Percentiles rank a stretch among this genome's conserved stretches.
These are phyloP conservation scores for Ephemerocybe angulata DNA, from an alignment of 768 basidiomycete genomes.

Conservation along the genomic window DNA sequence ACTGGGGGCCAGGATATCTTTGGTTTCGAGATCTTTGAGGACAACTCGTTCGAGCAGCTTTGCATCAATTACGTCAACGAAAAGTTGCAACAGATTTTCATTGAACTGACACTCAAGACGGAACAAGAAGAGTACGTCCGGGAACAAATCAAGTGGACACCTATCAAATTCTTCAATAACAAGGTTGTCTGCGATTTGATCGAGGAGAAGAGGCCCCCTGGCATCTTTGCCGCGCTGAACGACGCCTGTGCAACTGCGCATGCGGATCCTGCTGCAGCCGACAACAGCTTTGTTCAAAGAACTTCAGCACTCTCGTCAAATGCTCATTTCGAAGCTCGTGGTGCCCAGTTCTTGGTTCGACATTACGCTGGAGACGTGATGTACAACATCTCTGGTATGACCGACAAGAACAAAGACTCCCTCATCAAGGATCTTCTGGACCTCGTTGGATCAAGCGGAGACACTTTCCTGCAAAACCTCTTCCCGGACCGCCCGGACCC, in stretches of 20 bases:
- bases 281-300: constrained; percentile 94
- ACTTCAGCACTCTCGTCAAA: constrained; percentile 77
- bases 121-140: constrained; percentile 99
- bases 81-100: constrained; percentile 99
- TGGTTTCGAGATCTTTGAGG: constrained; percentile 98
- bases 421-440: constrained; percentile 94
- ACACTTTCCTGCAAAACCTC: constrained; percentile 80
- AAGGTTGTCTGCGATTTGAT: constrained; percentile 98
- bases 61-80: constrained; percentile 99
- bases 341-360: constrained; percentile 88
- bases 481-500: constrained; percentile 96
- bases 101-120: constrained; percentile 96
- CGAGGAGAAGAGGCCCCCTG: constrained; percentile 93
- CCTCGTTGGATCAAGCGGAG: constrained; percentile 73
- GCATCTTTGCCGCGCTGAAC: constrained; percentile 95
- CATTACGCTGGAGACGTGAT: constrained; percentile 99
- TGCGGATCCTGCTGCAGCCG: constrained; percentile 93
- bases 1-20: constrained; percentile 75
- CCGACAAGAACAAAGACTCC: constrained; percentile 99
- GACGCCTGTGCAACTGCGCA: constrained; percentile 99
- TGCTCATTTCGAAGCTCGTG: constrained; percentile 92
- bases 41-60: constrained; percentile 95
- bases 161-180: constrained; percentile 99
- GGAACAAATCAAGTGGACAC: constrained; percentile 99
- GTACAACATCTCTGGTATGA: constrained; percentile 98